phyloP scores from a whole-genome alignment of 1,284 basidiomycete species.

The Xanthoconium separans region DNA sequence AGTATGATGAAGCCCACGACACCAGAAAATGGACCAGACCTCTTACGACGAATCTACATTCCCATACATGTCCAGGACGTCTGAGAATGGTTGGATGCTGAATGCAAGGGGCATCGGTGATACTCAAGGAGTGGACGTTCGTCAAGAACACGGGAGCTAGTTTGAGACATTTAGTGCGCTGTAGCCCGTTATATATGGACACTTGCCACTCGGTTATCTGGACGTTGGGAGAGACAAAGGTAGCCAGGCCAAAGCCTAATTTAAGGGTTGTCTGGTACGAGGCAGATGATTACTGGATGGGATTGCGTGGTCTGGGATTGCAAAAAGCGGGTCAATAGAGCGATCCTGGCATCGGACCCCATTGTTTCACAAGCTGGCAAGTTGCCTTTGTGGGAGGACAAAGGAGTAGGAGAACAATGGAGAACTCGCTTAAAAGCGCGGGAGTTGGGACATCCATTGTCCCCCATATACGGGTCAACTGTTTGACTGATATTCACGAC shows the following conservation, averaged over 20 bases:
- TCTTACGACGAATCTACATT: conserved; percentile 63
- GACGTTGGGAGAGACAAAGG: conserved; percentile 30
- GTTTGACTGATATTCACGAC: not conserved
- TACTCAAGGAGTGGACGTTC: conserved; percentile 15
- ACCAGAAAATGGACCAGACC: not conserved
- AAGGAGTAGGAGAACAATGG: conserved; percentile 34
- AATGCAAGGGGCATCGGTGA: conserved; percentile 59
- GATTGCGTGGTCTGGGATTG: not conserved
- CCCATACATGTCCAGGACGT: conserved; percentile 64
- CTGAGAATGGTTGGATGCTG: conserved; percentile 54
- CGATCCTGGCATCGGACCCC: conserved; percentile 1
- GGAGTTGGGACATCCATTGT: conserved; percentile 21
- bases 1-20: conserved; percentile 6
- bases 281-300: not conserved
- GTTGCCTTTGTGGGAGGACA: conserved; percentile 33
- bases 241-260: conserved; percentile 5
- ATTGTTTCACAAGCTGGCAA: conserved; percentile 25
- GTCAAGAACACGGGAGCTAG: conserved; percentile 10
- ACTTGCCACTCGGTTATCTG: conserved; percentile 29
- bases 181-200: conserved; percentile 27
- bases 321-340: not conserved
- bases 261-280: conserved; percentile 4
- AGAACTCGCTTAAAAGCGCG: conserved; percentile 20
- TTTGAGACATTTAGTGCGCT: not conserved
- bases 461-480: conserved; percentile 1